Evolutionary conservation across 441 rosid species (phyloP).

Genomic region (Populus hybrid): DNA sequence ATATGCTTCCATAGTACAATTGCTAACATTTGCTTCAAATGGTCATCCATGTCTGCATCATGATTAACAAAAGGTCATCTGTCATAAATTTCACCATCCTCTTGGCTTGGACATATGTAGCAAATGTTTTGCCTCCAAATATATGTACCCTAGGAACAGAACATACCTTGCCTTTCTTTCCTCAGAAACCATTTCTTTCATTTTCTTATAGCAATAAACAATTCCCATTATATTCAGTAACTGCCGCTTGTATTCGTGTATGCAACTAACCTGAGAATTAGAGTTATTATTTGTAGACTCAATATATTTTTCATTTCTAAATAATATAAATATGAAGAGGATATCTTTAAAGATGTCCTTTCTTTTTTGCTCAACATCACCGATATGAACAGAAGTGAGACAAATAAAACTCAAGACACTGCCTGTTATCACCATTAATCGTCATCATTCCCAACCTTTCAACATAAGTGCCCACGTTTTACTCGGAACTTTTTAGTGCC

Average conservation of each 20-base stretch:
- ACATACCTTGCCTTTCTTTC: constrained; percentile 64
- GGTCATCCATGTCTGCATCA: constrained; percentile 87
- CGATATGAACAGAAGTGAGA: no score
- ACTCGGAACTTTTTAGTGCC: no score
- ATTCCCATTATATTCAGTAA: constrained; percentile 62
- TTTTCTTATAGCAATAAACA: constrained; percentile 84
- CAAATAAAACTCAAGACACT: no score
- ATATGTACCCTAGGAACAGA: constrained; percentile 74
- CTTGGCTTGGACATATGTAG: constrained; percentile 94
- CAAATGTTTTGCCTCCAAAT: constrained; percentile 94
- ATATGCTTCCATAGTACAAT: no score
- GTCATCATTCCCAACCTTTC: no score
- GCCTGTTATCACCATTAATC: no score
- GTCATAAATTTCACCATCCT: constrained; percentile 89
- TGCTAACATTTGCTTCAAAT: constrained; percentile 62
- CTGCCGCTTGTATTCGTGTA: no score
- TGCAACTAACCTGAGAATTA: constrained; percentile 34
- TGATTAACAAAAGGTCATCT: constrained; percentile 74
- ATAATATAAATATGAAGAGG: no score
- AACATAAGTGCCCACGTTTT: no score
- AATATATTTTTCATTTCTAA: no score
- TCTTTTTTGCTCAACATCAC: no score
- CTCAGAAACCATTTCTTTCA: constrained; percentile 78
- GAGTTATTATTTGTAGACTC: neutral
- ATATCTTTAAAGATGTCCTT: no score